Base-by-base conservation (phyloP, 441 rosid species). In the Melastoma candidum region DNA sequence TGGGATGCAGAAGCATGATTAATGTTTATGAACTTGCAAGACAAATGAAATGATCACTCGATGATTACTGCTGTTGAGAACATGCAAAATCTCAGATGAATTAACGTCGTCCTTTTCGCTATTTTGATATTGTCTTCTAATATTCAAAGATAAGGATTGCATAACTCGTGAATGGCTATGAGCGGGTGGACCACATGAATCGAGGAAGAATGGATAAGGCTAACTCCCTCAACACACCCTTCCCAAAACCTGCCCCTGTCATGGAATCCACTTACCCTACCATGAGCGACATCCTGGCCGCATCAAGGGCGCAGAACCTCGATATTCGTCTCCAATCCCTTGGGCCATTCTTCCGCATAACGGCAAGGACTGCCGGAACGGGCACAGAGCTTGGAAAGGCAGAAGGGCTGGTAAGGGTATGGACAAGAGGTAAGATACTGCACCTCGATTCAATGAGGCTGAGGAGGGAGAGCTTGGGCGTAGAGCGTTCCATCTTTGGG, bases 321-420 rank as follows among this genome's bases (percentile, higher is more conserved):
- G 84, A 85, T 62, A 73, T 90, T 47, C 78, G 63, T 74, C 90
- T 87, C 43, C 77, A 76, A 47, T 78, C 75, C 12, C 60, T 80
- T 24, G 98, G 96, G 58, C 93, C 95, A 70, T 82, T 83, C 46
- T 90, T 85, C 65, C 77, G 88, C 68, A 78, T 85, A 68, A 83
- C 93, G 1, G 95, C 88, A 24, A 76, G 52, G 54, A 79, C 71
- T 75, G 53, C 76, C 59, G 81, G 71, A 13, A 80, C 85, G 17
- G 56, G 66, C 11, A 51, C 47, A n/a, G 95, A 87, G 76, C 73
- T 87, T 2, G 96, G 93, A 52, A 54, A 87, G 69, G 93, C 88
- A 11, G 93, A 81, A 53, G 95, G 96, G 56, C 56, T 90, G 47
- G 65, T 85, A 44, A 68, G 96, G 68, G 75, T 87, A 12, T 90